Conservation (phyloP, 2,329 filamentous ascomycete genomes). For the Ophiostoma sp. region DNA sequence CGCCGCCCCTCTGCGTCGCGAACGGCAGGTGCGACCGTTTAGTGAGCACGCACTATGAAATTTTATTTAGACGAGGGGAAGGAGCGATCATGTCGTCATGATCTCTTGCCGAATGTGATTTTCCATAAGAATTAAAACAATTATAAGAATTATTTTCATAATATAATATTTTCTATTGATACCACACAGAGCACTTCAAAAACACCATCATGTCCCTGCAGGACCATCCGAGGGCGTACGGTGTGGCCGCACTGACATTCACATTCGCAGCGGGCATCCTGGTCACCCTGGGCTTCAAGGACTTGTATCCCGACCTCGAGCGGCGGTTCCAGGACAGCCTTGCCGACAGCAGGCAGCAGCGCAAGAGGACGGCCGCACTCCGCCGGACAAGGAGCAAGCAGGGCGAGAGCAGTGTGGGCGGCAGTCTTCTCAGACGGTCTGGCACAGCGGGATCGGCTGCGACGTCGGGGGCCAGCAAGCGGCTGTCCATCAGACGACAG, state of each 20-base stretch:
- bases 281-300: constrained; percentile 71
- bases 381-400: constrained; percentile 19
- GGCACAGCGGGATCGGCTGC: constrained; percentile 26
- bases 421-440: background rate
- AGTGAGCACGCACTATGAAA: constrained; percentile 13
- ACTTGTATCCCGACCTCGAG: constrained; percentile 71
- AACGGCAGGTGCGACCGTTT: background rate
- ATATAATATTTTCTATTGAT: background rate
- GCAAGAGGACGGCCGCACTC: constrained; percentile 12
- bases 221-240: constrained; percentile 57
- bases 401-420: constrained; percentile 5
- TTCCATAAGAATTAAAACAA: background rate
- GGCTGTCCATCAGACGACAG: background rate
- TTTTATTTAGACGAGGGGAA: constrained; percentile 17
- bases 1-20: background rate
- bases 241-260: constrained; percentile 59
- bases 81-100: constrained; percentile 22
- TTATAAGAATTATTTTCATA: background rate
- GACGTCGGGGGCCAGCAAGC: constrained; percentile 10
- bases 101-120: background rate
- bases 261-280: constrained; percentile 75
- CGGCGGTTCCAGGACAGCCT: constrained; percentile 47
- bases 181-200: too few species aligned
- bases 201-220: constrained; percentile 50
- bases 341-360: constrained; percentile 13